Conservation (phyloP, 331 rosid genomes). For the Acacia pycnantha region DNA sequence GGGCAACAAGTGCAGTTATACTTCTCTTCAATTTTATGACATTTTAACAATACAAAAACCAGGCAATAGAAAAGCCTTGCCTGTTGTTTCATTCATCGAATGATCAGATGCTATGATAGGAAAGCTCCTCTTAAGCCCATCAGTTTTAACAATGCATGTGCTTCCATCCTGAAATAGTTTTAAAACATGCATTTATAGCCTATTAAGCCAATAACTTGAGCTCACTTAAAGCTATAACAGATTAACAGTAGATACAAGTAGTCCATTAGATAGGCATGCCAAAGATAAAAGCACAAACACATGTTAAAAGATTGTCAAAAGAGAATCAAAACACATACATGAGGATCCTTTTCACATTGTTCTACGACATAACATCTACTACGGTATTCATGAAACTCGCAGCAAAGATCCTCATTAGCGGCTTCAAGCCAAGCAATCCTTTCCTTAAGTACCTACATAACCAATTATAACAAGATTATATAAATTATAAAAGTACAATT, state of each 20-base stretch:
- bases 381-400: conserved; percentile 90
- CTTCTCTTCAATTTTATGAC: too few species aligned
- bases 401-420: conserved; percentile 94
- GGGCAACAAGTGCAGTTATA: too few species aligned
- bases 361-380: conserved; percentile 68
- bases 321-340: conserved; percentile 46
- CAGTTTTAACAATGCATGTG: conserved; percentile 60
- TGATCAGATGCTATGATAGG: conserved; percentile 70
- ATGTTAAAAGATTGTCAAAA: conserved; percentile 26
- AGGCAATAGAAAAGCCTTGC: conserved; percentile 44
- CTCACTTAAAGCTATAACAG: conserved; percentile 9
- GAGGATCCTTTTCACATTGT: conserved; percentile 69
- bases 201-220: conserved; percentile 21
- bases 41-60: not conserved
- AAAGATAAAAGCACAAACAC: conserved; percentile 21
- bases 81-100: conserved; percentile 80
- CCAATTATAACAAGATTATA: conserved; percentile 24
- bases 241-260: not conserved
- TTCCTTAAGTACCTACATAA: conserved; percentile 87
- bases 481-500: conserved; percentile 1
- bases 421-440: conserved; percentile 97
- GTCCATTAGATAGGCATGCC: not conserved
- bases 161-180: conserved; percentile 66
- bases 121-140: conserved; percentile 88
- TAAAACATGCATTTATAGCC: conserved; percentile 25